Conservation (phyloP, 148 eudicot species). For the Talinum fruticosum region DNA sequence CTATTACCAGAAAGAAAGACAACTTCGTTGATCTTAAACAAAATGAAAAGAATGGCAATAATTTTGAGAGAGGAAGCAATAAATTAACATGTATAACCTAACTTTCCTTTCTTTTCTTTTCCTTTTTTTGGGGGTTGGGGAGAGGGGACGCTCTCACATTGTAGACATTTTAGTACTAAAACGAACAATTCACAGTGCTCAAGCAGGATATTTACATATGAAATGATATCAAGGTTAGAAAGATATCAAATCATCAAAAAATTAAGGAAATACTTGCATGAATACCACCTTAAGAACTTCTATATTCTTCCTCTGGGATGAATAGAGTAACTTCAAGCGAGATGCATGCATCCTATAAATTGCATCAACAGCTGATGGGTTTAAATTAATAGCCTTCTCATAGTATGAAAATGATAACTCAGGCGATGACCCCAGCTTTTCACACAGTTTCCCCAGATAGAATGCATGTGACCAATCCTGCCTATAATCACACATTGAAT, state of each 20-base stretch:
- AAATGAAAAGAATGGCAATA: background rate
- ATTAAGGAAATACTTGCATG: background rate
- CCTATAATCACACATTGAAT: conserved; percentile 37
- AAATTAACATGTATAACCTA: background rate
- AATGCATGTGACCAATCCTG: conserved; percentile 95
- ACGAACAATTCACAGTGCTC: background rate
- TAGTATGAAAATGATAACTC: conserved; percentile 71
- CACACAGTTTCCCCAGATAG: conserved; percentile 84
- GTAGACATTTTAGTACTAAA: background rate
- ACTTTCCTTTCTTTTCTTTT: background rate
- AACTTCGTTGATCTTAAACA: background rate
- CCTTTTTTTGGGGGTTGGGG: background rate
- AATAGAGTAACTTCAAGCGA: conserved; percentile 82
- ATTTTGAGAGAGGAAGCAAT: background rate
- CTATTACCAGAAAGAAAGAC: background rate
- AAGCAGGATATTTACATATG: background rate
- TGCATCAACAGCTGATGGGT: conserved; percentile 93
- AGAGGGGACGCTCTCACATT: background rate
- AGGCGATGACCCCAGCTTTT: conserved; percentile 72
- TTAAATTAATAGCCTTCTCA: conserved; percentile 69
- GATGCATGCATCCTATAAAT: conserved; percentile 98
- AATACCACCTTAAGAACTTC: conserved; percentile 69
- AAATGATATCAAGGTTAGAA: background rate
- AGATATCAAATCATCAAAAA: conserved; percentile 1
- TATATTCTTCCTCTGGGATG: conserved; percentile 54